Base-by-base conservation (phyloP, 2,329 filamentous ascomycete species). In the Diaporthe citriasiana region DNA sequence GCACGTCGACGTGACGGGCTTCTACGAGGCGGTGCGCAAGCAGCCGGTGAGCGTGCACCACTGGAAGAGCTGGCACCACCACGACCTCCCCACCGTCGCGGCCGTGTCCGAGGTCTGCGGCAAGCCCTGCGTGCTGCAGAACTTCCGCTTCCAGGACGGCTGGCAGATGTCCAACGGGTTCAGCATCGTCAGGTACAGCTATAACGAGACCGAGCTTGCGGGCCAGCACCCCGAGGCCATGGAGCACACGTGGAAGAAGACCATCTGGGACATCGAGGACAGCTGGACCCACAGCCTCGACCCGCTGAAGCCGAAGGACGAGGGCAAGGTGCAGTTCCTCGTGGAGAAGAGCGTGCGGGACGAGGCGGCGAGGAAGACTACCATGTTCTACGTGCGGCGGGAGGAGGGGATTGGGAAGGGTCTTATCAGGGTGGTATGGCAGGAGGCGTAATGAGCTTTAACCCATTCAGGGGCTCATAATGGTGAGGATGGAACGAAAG, bases 1-100 rank as follows among this genome's bases (percentile, higher is more conserved):
- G 45, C 79, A 81, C 76, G 80, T 78, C 45, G 85, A 86, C 73
- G 80, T 82, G 40, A 84, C 84, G 0, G 85, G 85, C 1, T 85
- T 85, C 77, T 86, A 85, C 73, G 85, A 86, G 79, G 80, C 82
- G 1, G 81, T 82, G 19, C 80, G 83, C n/a, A 25, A n/a, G 9
- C 80, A 81, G 19, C 84, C 85, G 5, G 78, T 86, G 1, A 85
- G 83, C 25, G 81, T 86, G 4, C 85, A 86, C 75, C 84, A 86
- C 79, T 86, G 84, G 84, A 85, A 85, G 76, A 77, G 73, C 70
- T 77, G 76, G 76, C 75, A 77, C 60, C 57, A 71, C 35, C 65
- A 71, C 68, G 75, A 77, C 77, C 81, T 86, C 76, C 80, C 82
- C 65, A 82, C 82, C 66, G 78, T 85, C 55, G 80, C 80, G 35